Evolutionary conservation across 176 grass and related monocot genomes (phyloP).

Genomic region (Cenchrus purpureus): DNA sequence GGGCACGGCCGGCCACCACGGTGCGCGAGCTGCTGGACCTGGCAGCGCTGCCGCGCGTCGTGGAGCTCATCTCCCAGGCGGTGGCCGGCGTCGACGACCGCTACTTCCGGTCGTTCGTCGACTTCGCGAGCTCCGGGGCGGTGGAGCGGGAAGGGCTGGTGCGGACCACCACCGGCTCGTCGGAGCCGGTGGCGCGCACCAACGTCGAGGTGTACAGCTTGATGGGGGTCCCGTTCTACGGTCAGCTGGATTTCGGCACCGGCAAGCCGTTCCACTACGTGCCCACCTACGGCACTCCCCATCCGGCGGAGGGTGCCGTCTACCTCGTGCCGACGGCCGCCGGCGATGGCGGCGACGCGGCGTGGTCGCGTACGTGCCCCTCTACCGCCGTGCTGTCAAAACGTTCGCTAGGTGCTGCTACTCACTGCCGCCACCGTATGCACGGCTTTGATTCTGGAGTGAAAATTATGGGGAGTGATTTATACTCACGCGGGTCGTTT

Average conservation of each 20-base stretch:
- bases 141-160: slow-evolving; percentile 46
- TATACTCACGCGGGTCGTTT: too few relatives aligned
- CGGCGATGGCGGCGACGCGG: background rate
- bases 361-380: background rate
- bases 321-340: background rate
- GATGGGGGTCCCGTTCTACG: slow-evolving; percentile 2
- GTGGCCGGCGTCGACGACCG: background rate
- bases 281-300: background rate
- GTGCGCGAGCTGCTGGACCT: background rate
- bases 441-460: background rate
- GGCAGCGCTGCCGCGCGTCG: background rate
- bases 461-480: too few relatives aligned
- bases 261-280: slow-evolving; percentile 2
- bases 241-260: background rate
- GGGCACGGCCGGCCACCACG: background rate
- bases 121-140: slow-evolving; percentile 37
- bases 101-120: slow-evolving; percentile 37
- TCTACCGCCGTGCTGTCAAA: background rate
- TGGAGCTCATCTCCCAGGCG: background rate
- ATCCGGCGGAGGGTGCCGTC: background rate
- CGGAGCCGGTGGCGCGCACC: background rate
- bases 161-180: slow-evolving; percentile 3
- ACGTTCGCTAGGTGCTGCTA: slow-evolving; percentile 12
- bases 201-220: slow-evolving; percentile 6
- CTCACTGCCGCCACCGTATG: background rate